Evolutionary conservation across 2,329 filamentous ascomycete species (phyloP).

Genomic region (Ascochyta koolunga): DNA sequence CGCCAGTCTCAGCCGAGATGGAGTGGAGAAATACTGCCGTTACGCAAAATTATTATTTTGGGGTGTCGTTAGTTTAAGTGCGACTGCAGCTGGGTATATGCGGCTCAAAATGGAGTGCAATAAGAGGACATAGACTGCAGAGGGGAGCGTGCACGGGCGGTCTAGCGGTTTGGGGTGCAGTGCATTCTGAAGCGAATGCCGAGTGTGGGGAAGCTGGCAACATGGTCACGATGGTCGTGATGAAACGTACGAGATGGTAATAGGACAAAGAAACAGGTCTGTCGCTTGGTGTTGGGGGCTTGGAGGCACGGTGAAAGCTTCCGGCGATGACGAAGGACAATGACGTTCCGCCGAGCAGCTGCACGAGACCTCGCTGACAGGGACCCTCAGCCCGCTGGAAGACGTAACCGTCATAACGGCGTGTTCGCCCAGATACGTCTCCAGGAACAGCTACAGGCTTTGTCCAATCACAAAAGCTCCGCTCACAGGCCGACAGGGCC

Average conservation of each 20-base stretch:
- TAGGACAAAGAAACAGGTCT: neutral
- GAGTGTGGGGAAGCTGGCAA: constrained; percentile 15
- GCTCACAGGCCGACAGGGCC: constrained; percentile 7
- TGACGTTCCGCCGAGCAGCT: constrained; percentile 11
- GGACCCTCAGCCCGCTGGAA: neutral
- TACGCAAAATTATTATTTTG: constrained; percentile 6
- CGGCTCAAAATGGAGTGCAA: constrained; percentile 7
- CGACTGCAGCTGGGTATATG: constrained; percentile 11
- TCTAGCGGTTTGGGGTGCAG: constrained; percentile 9
- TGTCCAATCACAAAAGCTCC: constrained; percentile 15
- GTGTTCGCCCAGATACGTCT: neutral
- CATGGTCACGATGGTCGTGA: constrained; percentile 10
- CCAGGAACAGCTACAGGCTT: constrained; percentile 13
- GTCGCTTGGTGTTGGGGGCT: neutral
- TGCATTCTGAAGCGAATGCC: constrained; percentile 2
- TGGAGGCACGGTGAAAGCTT: neutral
- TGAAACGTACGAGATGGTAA: constrained; percentile 5
- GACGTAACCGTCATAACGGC: neutral
- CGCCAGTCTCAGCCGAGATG: constrained; percentile 10
- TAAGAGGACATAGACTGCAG: neutral
- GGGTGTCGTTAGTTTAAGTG: constrained; percentile 16
- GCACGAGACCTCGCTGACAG: constrained; percentile 4
- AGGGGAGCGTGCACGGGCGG: constrained; percentile 1
- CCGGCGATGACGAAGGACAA: constrained; percentile 2
- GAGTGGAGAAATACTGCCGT: constrained; percentile 17